Evolutionary conservation across 2,329 filamentous ascomycete species (phyloP), one percentile per base, ranked within the genome.

Genomic region (Coniochaeta sp.): DNA sequence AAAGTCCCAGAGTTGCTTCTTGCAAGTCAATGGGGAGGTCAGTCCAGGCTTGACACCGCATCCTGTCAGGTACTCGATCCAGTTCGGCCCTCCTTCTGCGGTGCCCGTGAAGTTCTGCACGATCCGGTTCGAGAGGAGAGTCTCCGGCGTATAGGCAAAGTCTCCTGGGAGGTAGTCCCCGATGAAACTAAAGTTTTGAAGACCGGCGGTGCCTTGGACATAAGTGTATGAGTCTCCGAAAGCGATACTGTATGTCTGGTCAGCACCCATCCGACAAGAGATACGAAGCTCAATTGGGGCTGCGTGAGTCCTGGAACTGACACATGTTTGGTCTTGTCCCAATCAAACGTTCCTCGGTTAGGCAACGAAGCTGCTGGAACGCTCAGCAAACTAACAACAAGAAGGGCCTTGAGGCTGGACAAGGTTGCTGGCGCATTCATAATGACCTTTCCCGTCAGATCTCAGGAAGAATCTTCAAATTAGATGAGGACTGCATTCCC

Each of bases 141-240:
- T 68, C 8, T 72, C 59, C 0, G 76, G 69, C 0, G 76, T 75
- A 64, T 77, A 83, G 28, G 73, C 69, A 34, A 77, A 74, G 60
- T 81, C 71, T n/a, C 47, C 47, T 7, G 47, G 24, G 1, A 79
- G 69, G 55, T 74, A 72, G 62, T 81, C 78, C n/a, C 79, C 80
- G 54, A 84, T 83, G 69, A 82, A 84, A 59, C 77, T 81, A 64
- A 73, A 82, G 61, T 82, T 79, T 59, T 76, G 70, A 34, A 71
- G 76, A 3, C 81, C 81, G n/a, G 74, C 67, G 0, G 77, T 79
- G 11, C 81, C 82, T 71, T 83, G 80, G 0, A 83, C 74, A 60
- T 76, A 85, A 1, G 80, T 80, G 64, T 81, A 81, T 0, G 77
- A 80, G 61, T 81, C 78, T 2, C 79, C 79, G 58, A 81, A 81